Percentiles rank a stretch among this genome's conserved stretches.
Evolutionary conservation across 495 filamentous ascomycete genomes (phyloP).

Genomic region (Entonaema liquescens): DNA sequence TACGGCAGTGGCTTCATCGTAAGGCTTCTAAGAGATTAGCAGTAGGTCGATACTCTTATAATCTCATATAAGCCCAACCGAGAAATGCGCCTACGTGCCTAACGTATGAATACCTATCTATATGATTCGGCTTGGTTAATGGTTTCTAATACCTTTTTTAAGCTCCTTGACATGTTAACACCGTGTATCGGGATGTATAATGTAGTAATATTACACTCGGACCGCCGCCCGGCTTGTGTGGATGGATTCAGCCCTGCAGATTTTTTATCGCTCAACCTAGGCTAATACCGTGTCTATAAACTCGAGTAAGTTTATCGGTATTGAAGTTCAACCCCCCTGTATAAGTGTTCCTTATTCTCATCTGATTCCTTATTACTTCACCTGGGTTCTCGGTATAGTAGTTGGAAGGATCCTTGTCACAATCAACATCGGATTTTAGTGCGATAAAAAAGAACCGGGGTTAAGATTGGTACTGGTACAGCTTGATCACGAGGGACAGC

Average conservation of each 20-base stretch:
- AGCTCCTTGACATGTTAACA: not conserved
- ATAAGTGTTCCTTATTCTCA: not conserved
- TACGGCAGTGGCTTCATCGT: too few relatives aligned
- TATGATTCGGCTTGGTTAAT: too few relatives aligned
- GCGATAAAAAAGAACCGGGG: not conserved
- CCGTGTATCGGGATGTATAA: not conserved
- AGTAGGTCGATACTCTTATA: not conserved
- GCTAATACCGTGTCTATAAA: not conserved
- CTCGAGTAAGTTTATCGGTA: not conserved
- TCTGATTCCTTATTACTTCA: not conserved
- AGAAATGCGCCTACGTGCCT: too few relatives aligned
- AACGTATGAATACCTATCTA: too few relatives aligned
- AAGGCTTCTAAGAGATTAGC: not conserved
- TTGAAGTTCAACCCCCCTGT: not conserved
- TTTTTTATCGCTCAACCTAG: not conserved
- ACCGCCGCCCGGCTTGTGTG: not conserved
- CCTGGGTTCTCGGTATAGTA: constrained; percentile 20
- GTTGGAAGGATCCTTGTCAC: constrained; percentile 3
- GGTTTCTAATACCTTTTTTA: too few relatives aligned
- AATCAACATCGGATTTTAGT: not conserved
- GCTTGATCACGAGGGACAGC: not conserved
- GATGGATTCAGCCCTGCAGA: not conserved
- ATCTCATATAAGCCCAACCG: not conserved
- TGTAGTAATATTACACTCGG: not conserved
- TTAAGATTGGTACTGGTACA: not conserved